Evolutionary conservation across 768 basidiomycete genomes (phyloP), one percentile per base, ranked within the genome.

Genomic region (Lyophyllum shimeji): DNA sequence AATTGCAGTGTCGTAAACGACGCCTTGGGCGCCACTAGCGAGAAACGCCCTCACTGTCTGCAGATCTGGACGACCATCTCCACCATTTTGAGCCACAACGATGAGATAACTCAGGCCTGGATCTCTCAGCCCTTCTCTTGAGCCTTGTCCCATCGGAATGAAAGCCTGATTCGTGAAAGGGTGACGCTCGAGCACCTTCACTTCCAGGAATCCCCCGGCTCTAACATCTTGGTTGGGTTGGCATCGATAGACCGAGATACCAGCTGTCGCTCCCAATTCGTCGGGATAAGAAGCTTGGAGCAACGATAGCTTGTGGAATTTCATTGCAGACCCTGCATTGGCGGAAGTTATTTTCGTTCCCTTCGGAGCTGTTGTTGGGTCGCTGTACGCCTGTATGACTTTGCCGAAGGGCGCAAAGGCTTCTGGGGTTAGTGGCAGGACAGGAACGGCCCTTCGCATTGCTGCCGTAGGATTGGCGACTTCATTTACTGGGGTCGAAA

Each of bases 281-380:
- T 70, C 63, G 0, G 89, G 83, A 69, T 95, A 97, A 6, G 82
- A 83, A 3, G 82, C 80, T 12, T 74, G 71, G 27, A 92, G 73
- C n/a, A 86, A 76, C 2, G 92, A 82, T 33, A 98, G 80, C 67
- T 95, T 91, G 76, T 98, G 94, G 74, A 90, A 98, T 71, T 99
- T 99, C 63, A 72, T 79, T 0, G 97, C 97, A 2, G 93, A 92
- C 40, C 92, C 94, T 60, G 83, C 87, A 70, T 98, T 98, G 25
- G 93, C 95, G 17, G 81, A 74, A 2, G 93, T 93, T 51, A 93
- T 81, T 63, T 82, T 85, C 37, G 83, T 81, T 8, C 80, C 84
- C 49, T 82, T 83, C 1, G 93, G 87, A 5, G 83, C 87, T 12
- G 86, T 80, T 13, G 81, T 69, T 42, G 81, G 77, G 64, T 90